Percentiles rank a stretch among this genome's conserved stretches.
phyloP scores from a whole-genome alignment of 257 asterid genomes.

The Scutellaria barbata region DNA sequence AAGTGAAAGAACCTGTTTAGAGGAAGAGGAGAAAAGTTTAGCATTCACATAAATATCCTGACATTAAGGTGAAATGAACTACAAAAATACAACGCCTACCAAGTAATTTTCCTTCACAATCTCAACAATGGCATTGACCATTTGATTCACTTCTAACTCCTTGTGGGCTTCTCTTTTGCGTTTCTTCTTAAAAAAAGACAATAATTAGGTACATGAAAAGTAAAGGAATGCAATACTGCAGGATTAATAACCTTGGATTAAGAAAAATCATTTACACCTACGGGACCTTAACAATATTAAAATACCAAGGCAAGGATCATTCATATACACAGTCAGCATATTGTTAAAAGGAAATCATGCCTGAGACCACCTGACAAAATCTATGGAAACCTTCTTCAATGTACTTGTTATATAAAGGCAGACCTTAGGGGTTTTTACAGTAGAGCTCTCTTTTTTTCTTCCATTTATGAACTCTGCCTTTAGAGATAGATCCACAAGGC shows the following conservation, averaged over 20 bases:
- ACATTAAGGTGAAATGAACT: constrained; percentile 19
- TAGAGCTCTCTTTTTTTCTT: constrained; percentile 46
- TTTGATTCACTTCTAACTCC: constrained; percentile 77
- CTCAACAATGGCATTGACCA: constrained; percentile 76
- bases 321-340: constrained; percentile 15
- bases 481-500: constrained; percentile 84
- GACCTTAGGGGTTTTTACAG: constrained; percentile 56
- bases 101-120: constrained; percentile 86
- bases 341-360: constrained; percentile 16
- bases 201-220: constrained; percentile 20
- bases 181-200: constrained; percentile 57
- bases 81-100: constrained; percentile 49
- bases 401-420: constrained; percentile 24
- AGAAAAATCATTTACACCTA: constrained; percentile 17
- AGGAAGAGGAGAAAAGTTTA: constrained; percentile 19
- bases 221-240: background rate
- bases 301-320: constrained; percentile 9
- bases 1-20: constrained; percentile 78
- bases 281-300: constrained; percentile 14
- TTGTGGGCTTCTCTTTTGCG: constrained; percentile 65
- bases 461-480: constrained; percentile 68
- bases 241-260: constrained; percentile 13
- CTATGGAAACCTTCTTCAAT: constrained; percentile 20
- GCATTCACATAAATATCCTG: constrained; percentile 7
- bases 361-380: constrained; percentile 13